Conservation (phyloP, 306 rosid genomes). For the Cicer pinnatifidum region DNA sequence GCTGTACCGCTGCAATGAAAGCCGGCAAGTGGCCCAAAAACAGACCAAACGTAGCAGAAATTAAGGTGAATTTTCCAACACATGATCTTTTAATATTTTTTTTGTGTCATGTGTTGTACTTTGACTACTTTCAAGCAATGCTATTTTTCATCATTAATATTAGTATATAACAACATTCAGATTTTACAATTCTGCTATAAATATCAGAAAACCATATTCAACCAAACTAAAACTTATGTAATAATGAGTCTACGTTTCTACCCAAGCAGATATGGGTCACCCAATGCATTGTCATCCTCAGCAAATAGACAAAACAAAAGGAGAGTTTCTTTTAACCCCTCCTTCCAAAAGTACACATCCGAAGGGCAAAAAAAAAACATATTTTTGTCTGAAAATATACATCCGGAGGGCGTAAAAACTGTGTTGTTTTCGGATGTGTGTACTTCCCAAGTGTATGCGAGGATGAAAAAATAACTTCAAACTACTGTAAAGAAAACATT, state of each 20-base stretch:
- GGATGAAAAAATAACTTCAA: not conserved
- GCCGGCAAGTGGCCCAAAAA: no score
- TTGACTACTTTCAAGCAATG: not conserved
- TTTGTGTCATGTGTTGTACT: not conserved
- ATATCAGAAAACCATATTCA: not conserved
- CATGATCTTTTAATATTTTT: not conserved
- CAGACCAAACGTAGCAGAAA: no score
- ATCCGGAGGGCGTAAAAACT: no score
- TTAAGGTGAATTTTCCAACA: no score
- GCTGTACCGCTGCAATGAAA: no score
- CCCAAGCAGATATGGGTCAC: not conserved
- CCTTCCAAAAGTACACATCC: no score
- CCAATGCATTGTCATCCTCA: not conserved
- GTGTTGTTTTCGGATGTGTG: no score
- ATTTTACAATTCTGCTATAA: not conserved
- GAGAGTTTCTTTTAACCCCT: no score
- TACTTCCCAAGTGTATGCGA: no score
- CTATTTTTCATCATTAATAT: not conserved
- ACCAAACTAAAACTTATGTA: not conserved
- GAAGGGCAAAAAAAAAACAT: no score
- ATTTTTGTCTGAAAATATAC: no score
- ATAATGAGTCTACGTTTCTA: not conserved
- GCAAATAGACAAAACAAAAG: not conserved
- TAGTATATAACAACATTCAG: not conserved
- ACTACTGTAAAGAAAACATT: constrained; percentile 33